These are phyloP conservation scores for Blechomonas ayalai DNA, from an alignment of 208 protist species.

Conservation along the genomic window DNA sequence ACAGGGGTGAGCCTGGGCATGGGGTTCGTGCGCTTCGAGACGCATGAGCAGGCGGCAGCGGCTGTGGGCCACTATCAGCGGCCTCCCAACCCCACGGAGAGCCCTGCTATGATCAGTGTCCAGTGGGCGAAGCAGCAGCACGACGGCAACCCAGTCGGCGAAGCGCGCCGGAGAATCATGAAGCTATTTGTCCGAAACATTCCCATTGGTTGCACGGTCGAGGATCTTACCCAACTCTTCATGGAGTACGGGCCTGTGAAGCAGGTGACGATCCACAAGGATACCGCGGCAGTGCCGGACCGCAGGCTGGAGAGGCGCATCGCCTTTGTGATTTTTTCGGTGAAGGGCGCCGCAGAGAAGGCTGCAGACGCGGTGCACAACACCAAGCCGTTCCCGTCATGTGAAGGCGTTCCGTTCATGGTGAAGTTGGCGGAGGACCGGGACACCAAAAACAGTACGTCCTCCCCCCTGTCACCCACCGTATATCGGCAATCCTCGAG, in stretches of 20 bases:
- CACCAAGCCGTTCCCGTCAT: constrained; percentile 57
- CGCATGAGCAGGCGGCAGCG: constrained; percentile 18
- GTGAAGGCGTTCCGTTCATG: constrained; percentile 64
- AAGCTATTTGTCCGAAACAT: constrained; percentile 64
- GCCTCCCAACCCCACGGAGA: neutral
- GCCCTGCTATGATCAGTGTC: constrained; percentile 8
- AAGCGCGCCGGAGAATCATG: constrained; percentile 23
- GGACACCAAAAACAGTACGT: constrained; percentile 3
- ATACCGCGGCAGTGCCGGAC: constrained; percentile 20
- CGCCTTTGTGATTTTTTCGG: constrained; percentile 37
- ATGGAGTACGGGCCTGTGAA: constrained; percentile 9
- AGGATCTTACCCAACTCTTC: constrained; percentile 11
- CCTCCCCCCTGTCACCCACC: neutral
- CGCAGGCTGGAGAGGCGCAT: constrained; percentile 20
- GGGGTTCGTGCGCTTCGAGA: constrained; percentile 69
- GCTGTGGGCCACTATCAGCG: constrained; percentile 16
- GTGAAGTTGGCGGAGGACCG: constrained; percentile 75
- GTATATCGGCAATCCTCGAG: too few relatives aligned
- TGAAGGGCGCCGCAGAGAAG: constrained; percentile 40
- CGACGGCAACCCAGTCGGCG: constrained; percentile 28
- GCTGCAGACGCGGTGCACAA: constrained; percentile 62
- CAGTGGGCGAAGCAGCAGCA: constrained; percentile 42
- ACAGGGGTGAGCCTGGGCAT: constrained; percentile 62
- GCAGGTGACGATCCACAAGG: constrained; percentile 27
- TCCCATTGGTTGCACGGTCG: constrained; percentile 10